Conservation (phyloP, 768 basidiomycete species). For the Coprinopsis cinerea region DNA sequence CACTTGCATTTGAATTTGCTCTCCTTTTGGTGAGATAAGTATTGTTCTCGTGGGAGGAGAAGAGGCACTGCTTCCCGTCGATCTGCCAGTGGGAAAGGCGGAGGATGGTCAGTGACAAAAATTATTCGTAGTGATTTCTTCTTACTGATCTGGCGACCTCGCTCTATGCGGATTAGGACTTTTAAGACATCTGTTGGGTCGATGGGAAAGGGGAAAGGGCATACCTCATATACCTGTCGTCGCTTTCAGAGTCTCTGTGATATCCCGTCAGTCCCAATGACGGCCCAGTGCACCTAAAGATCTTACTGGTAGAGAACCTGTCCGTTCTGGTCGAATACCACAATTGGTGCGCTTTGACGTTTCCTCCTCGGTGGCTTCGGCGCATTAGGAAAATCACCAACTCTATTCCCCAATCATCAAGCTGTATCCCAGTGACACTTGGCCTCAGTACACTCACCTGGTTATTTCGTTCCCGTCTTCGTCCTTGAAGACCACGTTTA, state of each 20-base stretch:
- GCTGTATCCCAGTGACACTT: background rate
- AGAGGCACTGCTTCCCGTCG: constrained; percentile 20
- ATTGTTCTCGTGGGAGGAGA: constrained; percentile 25
- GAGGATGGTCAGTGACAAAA: background rate
- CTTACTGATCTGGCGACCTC: background rate
- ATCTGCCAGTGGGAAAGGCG: background rate
- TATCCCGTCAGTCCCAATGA: background rate
- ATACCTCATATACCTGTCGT: background rate
- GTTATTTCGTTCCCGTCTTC: constrained; percentile 58
- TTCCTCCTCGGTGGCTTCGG: constrained; percentile 2
- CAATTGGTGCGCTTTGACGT: constrained; percentile 33
- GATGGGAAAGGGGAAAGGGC: no score
- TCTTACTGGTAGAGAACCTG: constrained; percentile 50
- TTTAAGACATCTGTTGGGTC: no score
- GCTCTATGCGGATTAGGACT: background rate
- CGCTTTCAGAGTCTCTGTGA: background rate
- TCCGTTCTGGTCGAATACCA: constrained; percentile 57
- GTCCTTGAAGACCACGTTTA: constrained; percentile 64
- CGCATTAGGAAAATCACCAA: constrained; percentile 40
- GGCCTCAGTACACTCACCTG: constrained; percentile 35
- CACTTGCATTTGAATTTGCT: constrained; percentile 29
- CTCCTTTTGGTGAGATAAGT: constrained; percentile 27
- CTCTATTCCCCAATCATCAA: constrained; percentile 27
- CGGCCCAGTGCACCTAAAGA: background rate
- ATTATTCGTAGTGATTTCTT: background rate